These are phyloP conservation scores for Prunella vulgaris DNA, from an alignment of 257 asterid genomes.

Conservation along the genomic window DNA sequence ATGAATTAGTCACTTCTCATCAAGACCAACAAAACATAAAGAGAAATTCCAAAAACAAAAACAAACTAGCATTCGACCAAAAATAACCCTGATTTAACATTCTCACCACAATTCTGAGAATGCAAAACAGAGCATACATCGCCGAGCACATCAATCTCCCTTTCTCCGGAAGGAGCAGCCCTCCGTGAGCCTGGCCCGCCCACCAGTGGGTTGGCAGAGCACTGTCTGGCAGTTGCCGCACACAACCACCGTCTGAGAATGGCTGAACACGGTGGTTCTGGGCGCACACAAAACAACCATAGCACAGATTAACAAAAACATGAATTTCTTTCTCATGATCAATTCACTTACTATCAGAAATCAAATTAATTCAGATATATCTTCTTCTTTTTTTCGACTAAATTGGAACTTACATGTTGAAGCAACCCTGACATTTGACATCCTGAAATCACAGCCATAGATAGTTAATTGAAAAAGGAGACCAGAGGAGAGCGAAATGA, in stretches of 20 bases:
- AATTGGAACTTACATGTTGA: constrained; percentile 43
- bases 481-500: not conserved
- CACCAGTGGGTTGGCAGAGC: constrained; percentile 51
- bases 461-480: not conserved
- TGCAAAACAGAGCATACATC: not conserved
- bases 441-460: not conserved
- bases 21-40: not conserved
- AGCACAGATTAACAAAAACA: not conserved
- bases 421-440: constrained; percentile 66
- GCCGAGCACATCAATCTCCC: constrained; percentile 38
- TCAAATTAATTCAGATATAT: not conserved
- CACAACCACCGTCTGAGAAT: constrained; percentile 16
- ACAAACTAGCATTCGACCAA: not conserved
- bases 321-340: not conserved
- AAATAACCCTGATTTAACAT: not conserved
- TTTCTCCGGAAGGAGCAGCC: constrained; percentile 73
- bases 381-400: not conserved
- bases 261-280: constrained; percentile 23
- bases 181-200: constrained; percentile 66
- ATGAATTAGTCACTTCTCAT: not conserved
- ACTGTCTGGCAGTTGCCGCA: constrained; percentile 35
- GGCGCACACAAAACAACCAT: not conserved
- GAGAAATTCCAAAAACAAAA: not conserved
- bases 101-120: not conserved
- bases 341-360: not conserved